Conservation (phyloP, 768 basidiomycete species). For the Boletus rubescentipes region DNA sequence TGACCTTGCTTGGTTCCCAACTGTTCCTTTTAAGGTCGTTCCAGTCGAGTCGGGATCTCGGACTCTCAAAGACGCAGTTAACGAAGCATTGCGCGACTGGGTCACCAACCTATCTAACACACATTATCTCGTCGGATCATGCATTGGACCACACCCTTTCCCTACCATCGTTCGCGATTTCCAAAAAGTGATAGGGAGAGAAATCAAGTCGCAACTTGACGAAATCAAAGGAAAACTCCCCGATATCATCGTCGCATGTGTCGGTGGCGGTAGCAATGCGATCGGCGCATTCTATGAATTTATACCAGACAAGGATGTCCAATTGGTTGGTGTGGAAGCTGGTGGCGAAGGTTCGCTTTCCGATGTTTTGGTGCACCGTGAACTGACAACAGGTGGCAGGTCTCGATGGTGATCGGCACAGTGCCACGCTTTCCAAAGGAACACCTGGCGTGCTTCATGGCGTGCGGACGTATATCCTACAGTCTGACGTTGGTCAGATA, state of each 20-base stretch:
- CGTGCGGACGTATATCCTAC: slow-evolving; percentile 92
- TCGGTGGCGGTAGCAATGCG: slow-evolving; percentile 96
- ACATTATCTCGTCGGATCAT: slow-evolving; percentile 96
- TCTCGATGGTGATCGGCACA: slow-evolving; percentile 80
- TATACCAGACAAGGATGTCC: slow-evolving; percentile 82
- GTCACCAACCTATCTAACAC: slow-evolving; percentile 93
- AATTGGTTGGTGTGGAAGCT: slow-evolving; percentile 92
- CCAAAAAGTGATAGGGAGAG: slow-evolving; percentile 91
- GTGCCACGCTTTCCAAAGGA: slow-evolving; percentile 90
- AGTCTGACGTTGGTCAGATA: slow-evolving; percentile 87
- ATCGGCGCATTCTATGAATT: slow-evolving; percentile 99
- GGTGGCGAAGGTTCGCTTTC: slow-evolving; percentile 84
- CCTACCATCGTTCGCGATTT: slow-evolving; percentile 98
- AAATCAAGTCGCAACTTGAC: slow-evolving; percentile 86
- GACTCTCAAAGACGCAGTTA: slow-evolving; percentile 97
- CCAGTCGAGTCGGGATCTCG: slow-evolving; percentile 92
- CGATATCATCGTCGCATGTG: slow-evolving; percentile 93
- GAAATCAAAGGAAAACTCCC: slow-evolving; percentile 81
- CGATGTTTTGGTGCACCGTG: background rate
- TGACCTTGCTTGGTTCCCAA: background rate
- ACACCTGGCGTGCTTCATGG: slow-evolving; percentile 95
- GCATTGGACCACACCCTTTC: slow-evolving; percentile 98
- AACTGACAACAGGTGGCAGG: slow-evolving; percentile 40
- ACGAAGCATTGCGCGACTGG: slow-evolving; percentile 98
- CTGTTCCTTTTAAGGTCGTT: slow-evolving; percentile 61